Conservation (phyloP, 106 monocot genomes). For the Cymbidium sinense region DNA sequence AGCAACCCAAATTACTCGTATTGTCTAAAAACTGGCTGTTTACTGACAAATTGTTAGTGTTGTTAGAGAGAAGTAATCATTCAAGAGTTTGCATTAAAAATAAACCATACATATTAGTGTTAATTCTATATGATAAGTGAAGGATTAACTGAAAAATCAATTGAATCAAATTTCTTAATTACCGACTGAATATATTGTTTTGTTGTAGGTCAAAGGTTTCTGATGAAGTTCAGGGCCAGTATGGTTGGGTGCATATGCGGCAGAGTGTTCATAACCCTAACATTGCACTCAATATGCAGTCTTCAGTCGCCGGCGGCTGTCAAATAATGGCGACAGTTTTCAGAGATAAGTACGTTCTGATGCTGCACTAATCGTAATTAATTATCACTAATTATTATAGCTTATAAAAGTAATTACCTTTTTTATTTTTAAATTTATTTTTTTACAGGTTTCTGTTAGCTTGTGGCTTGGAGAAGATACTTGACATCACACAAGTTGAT, state of each 20-base stretch:
- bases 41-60: background rate
- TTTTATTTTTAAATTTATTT: background rate
- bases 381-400: background rate
- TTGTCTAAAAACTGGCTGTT: no score
- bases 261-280: slow-evolving; percentile 61
- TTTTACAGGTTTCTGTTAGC: slow-evolving; percentile 28
- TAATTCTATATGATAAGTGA: background rate
- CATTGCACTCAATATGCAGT: slow-evolving; percentile 51
- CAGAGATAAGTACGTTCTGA: slow-evolving; percentile 18
- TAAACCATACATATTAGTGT: no score
- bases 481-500: slow-evolving; percentile 38
- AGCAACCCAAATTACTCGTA: no score
- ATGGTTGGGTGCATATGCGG: slow-evolving; percentile 49
- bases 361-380: background rate
- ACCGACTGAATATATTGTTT: background rate
- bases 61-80: background rate
- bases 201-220: slow-evolving; percentile 30
- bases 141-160: background rate
- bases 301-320: slow-evolving; percentile 39
- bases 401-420: background rate
- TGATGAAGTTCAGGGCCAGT: slow-evolving; percentile 32
- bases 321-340: slow-evolving; percentile 24
- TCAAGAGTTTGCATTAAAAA: background rate
- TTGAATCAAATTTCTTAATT: background rate
- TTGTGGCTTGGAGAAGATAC: slow-evolving; percentile 20